Percentiles rank a stretch among this genome's conserved stretches.
These are phyloP conservation scores for Coniochaeta sp. DNA, from an alignment of 2,329 filamentous ascomycete species.

Conservation along the genomic window DNA sequence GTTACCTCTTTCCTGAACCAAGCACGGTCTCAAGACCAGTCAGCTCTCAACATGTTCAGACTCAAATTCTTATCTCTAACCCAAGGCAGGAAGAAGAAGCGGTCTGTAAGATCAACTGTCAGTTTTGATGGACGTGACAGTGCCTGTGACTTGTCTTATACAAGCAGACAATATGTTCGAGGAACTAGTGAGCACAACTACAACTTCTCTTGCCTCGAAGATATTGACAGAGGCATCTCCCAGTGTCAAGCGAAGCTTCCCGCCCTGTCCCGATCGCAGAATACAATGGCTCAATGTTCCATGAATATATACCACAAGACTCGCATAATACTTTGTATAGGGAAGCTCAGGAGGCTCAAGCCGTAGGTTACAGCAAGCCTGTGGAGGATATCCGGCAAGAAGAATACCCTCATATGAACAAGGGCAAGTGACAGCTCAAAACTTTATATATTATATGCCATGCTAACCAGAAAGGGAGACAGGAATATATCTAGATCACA, in stretches of 20 bases:
- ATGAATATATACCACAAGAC: neutral
- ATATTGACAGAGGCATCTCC: neutral
- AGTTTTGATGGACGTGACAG: neutral
- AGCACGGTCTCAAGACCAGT: neutral
- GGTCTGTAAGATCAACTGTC: neutral
- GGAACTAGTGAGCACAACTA: neutral
- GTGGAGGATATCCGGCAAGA: conserved; percentile 28
- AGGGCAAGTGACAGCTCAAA: conserved; percentile 20
- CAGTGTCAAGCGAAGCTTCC: neutral
- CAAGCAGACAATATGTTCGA: neutral
- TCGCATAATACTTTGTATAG: neutral
- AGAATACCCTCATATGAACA: conserved; percentile 34
- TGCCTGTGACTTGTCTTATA: neutral
- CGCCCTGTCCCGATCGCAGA: neutral
- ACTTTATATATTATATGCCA: neutral
- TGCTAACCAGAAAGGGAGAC: neutral
- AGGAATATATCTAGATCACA: conserved; percentile 51
- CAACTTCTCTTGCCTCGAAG: neutral
- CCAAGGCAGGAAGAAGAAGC: neutral
- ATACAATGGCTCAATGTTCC: neutral
- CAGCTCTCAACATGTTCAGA: neutral
- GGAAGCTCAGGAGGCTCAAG: neutral
- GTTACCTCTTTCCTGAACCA: neutral
- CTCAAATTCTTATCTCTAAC: neutral
- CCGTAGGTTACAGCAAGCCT: conserved; percentile 19